Conservation (phyloP, 2,329 filamentous ascomycete genomes). For the Lecanicillium sp. region DNA sequence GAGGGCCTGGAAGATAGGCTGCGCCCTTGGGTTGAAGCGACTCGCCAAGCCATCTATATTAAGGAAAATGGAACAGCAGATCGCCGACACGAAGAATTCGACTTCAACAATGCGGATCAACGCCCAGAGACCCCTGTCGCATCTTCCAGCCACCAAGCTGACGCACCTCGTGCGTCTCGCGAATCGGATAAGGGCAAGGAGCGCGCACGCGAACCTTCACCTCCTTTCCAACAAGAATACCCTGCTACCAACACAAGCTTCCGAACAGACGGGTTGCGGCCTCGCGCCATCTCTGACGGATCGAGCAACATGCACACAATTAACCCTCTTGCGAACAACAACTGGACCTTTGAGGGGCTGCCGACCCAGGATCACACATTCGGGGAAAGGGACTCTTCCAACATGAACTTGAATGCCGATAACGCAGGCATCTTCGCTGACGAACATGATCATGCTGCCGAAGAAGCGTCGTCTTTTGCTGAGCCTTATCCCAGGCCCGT, state of each 20-base stretch:
- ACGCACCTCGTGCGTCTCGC: neutral
- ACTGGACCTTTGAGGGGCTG: slow-evolving; percentile 50
- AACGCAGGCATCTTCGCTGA: neutral
- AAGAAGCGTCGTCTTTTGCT: neutral
- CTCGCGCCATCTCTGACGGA: slow-evolving; percentile 53
- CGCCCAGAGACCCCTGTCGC: no score
- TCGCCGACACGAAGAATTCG: neutral
- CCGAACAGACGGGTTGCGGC: slow-evolving; percentile 26
- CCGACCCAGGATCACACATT: slow-evolving; percentile 22
- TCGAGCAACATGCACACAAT: slow-evolving; percentile 37
- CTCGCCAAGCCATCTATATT: slow-evolving; percentile 27
- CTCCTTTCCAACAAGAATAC: slow-evolving; percentile 9
- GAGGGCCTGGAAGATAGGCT: slow-evolving; percentile 55
- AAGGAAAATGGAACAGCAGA: neutral
- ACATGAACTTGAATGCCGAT: neutral
- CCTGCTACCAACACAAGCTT: slow-evolving; percentile 10
- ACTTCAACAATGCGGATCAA: no score
- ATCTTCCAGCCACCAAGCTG: neutral
- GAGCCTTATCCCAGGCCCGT: neutral
- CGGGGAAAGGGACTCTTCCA: neutral
- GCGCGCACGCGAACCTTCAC: slow-evolving; percentile 16
- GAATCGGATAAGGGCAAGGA: slow-evolving; percentile 23
- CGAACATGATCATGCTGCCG: neutral
- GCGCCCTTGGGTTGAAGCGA: slow-evolving; percentile 52
- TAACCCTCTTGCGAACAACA: slow-evolving; percentile 54